Evolutionary conservation across 129 eudicot genomes (phyloP), one percentile per base, ranked within the genome.

Genomic region (Flaveria linearis): DNA sequence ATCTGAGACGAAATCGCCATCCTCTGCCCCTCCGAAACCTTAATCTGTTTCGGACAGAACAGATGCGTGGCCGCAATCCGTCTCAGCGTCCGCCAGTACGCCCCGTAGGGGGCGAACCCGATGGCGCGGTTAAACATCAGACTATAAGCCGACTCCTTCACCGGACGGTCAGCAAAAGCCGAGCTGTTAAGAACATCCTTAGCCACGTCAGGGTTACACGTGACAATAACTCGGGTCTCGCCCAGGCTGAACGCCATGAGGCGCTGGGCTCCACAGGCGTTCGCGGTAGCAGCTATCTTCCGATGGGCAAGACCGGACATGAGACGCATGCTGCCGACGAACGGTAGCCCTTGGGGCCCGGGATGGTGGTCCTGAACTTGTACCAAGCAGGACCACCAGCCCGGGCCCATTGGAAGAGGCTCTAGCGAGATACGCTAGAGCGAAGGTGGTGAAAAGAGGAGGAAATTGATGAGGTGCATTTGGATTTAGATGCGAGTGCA

Each of bases 31-130:
- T 86, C 96, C 0, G 89, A 84, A 2, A 83, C 82, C 56, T 74
- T 85, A 26, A 95, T 85, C 71, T 91, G 96, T 30, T 87, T 87
- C 0, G 97, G 99, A 69, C 81, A 81, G 77, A 95, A 95, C 56
- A 95, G 84, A 68, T 95, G 97, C 0, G 90, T 75, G 4, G 97
- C 80, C 0, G 99, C 82, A 20, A 95, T 86, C 69, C 87, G 80
- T 26, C 99, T 50, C 3, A 95, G 84, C 26, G 97, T 82, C 39
- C 90, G 69, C 99, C 99, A 95, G 82, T 95, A 91, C 66, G 81
- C 86, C 0, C 99, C 99, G 25, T 89, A 89, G 1, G 96, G 96
- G 0, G 99, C 99, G 47, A 95, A 95, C 67, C 97, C 99, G 39
- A 95, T 95, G 22, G 97, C 95, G 20, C 96, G 71, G 78, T 89